Conservation (phyloP, 176 grass and related monocot genomes). For the Carex cristatella region DNA sequence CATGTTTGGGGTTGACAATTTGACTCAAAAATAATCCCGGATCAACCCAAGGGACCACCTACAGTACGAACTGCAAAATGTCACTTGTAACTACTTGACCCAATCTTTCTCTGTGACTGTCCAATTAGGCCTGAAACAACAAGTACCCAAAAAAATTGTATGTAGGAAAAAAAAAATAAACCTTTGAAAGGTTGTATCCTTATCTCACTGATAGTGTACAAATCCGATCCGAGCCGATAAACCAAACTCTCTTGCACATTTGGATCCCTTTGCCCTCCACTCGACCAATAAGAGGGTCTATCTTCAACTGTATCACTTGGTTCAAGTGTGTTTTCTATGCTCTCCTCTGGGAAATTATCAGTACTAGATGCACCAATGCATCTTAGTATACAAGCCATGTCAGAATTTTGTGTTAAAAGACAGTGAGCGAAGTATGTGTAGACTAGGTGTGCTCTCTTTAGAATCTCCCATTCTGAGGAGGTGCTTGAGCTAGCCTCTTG, state of each 20-base stretch:
- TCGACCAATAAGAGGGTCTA: slow-evolving; percentile 87
- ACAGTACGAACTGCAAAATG: not conserved
- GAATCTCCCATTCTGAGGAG: slow-evolving; percentile 14
- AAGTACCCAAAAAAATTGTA: not conserved
- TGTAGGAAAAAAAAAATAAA: not conserved
- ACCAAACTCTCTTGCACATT: slow-evolving; percentile 49
- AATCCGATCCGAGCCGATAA: slow-evolving; percentile 44
- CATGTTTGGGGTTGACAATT: not conserved
- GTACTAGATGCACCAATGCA: slow-evolving; percentile 82
- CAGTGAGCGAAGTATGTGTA: slow-evolving; percentile 49
- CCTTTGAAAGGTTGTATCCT: slow-evolving; percentile 70
- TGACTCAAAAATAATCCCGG: not conserved
- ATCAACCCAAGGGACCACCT: not conserved
- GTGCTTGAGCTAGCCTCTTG: slow-evolving; percentile 39
- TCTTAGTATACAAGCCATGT: slow-evolving; percentile 36
- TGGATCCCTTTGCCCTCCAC: slow-evolving; percentile 43
- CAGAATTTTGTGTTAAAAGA: slow-evolving; percentile 27
- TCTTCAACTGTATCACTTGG: slow-evolving; percentile 19
- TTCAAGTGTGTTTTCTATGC: slow-evolving; percentile 62
- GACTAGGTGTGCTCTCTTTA: slow-evolving; percentile 39
- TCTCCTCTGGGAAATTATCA: slow-evolving; percentile 77
- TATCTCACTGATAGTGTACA: slow-evolving; percentile 63
- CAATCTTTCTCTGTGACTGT: not conserved
- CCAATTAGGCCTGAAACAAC: not conserved
- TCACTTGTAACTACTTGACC: not conserved